Base-by-base conservation (phyloP, 2,329 filamentous ascomycete species). In the Seiridium unicorne region DNA sequence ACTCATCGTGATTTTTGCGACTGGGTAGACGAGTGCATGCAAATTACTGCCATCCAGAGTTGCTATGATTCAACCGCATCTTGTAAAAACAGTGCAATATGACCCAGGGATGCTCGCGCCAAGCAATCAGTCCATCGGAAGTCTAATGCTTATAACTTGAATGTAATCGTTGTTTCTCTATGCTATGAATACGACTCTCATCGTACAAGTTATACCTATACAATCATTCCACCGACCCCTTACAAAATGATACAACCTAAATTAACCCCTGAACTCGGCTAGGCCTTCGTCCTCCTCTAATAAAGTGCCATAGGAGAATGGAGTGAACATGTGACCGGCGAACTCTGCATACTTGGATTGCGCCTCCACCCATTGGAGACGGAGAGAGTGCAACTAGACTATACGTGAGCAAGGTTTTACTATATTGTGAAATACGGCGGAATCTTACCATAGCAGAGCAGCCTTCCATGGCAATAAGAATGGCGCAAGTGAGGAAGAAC, bases 291-390 rank as follows among this genome's bases (percentile, higher is more conserved):
- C 89, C 69, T 92, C 89, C 73, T 93, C 90, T 63, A 93, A 76
- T 69, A 93, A 77, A 10, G 84, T 80, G 77, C 87, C 84, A 73
- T 93, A 93, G 68, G 87, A 91, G 72, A 93, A 92, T 26, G 90
- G 90, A 71, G 89, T 82, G 72, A 93, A 93, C n/a, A 89, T 80
- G 65, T 90, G 79, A 59, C 90, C 90, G 63, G 92, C 89, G 63
- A 90, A 90, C 66, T 92, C 85, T 77, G 92, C 92, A 79, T 92
- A 90, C 77, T 93, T 92, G 75, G 89, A 92, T 88, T 93, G 92
- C 31, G 90, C 89, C 74, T 93, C 90, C 61, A 93, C 90, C 90
- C 90, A 93, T 74, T 93, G 90, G 70, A 93, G 77, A 79, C 90
- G 83, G 69, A 93, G 80, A 62, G 85, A 89, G 75, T 93, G 90